Base-by-base conservation (phyloP, 495 filamentous ascomycete species). In the Clavariopsis aquatica region DNA sequence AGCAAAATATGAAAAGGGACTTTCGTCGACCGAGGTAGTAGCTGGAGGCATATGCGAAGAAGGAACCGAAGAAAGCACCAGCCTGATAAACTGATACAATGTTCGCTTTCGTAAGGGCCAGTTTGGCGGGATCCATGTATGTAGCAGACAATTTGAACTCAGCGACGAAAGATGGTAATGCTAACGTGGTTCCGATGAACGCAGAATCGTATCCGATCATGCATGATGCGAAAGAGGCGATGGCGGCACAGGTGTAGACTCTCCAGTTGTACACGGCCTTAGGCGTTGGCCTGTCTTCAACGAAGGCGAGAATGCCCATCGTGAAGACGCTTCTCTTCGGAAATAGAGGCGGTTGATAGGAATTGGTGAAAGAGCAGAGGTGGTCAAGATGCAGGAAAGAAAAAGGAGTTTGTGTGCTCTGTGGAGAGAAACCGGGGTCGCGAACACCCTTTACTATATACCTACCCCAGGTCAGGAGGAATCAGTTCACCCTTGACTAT, bases 181-280 rank as follows among this genome's bases (percentile, higher is more conserved):
- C 66, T 7, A 69, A 45, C 13, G 66, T 69, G 7, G 60, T 64
- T 19, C 66, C 66, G 24, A 69, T 69, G 60, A 69, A 64, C 23
- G 66, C 66, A 28, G 66, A 64, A 31, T 69, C 66, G 26, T 69
- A 69, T 83, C 88, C 87, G 67, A 87, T 89, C 83, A 84, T 89
- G 64, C 85, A 86, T 64, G 87, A 83, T 65, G 85, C 87, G 65
- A 87, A 88, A 38, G 85, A 86, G 28, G 87, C 86, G 38, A 89
- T 78, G 27, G 78, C 75, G 5, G 86, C 85, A 49, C 80, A 83
- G 22, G 77, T 72, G 66, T 88, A 91, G 49, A 91, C 81, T 38
- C 86, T 78, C 87, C 87, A 91, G 77, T 91, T 91, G 82, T 90
- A 91, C 68, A 91, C 88, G 46, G 79, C 77, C 58, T 77, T 75